Base-by-base conservation (phyloP, 2,329 filamentous ascomycete genomes). In the Berkeleyomyces rouxiae region DNA sequence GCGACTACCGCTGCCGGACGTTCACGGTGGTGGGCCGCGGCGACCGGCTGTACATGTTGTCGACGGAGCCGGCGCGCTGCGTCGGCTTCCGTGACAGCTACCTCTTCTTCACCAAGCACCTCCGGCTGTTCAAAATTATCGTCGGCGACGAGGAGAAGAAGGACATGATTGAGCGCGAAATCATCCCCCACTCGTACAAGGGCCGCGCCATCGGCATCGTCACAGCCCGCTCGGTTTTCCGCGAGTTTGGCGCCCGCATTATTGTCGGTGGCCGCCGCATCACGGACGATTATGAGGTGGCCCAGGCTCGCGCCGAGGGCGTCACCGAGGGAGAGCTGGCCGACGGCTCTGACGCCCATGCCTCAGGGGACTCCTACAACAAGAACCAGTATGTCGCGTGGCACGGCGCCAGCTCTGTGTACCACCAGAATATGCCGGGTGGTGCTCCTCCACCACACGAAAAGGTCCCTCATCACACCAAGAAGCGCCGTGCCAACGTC, bases 331-430 rank as follows among this genome's bases (percentile, higher is more conserved):
- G 93, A 67, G 90, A 95, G 71, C 72, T 97, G 33, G 93, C 91
- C 16, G 93, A 97, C 70, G 92, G 92, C 0, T 86, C 90, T 65
- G 93, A 99, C 73, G 80, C 79, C 65, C 80, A 91, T 49, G 82
- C 90, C 36, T 80, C 81, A 7, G 88, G 86, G 46, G 87, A 95
- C 71, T 79, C 85, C n/a, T 99, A 99, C 79, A 96, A 99, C 78
- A 90, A 92, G 75, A 99, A 99, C 71, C 91, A 96, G 72, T 99
- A 96, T 70, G 93, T 99, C 37, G 93, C 93, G 37, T 99, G 93
- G 93, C 91, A 96, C 72, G 93, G 93, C 59, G 93, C 93, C 58
- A 97, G 92, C 72, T 86, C 88, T 46, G 93, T 99, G 33, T 99
- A 99, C 72, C 90, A 97, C 71, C 90, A 88, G 10, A 85, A 84